Conservation (phyloP, 768 basidiomycete species). For the Tephrocybe sp. region DNA sequence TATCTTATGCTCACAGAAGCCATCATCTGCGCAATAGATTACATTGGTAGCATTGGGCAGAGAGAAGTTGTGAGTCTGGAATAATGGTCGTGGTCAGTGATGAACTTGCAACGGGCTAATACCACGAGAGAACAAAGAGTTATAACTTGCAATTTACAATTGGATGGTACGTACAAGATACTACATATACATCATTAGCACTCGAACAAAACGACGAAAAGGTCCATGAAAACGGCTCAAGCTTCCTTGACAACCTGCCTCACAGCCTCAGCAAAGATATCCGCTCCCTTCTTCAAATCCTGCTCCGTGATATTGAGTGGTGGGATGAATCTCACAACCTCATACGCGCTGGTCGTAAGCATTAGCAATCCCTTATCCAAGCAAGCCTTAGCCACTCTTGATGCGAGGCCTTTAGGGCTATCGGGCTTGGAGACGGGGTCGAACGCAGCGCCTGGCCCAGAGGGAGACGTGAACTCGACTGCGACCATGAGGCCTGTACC, state of each 20-base stretch:
- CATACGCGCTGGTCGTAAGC: constrained; percentile 86
- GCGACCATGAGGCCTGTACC: constrained; percentile 89
- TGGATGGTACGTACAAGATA: no score
- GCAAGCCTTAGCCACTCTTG: constrained; percentile 73
- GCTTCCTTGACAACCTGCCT: constrained; percentile 52
- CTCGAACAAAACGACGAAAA: no score
- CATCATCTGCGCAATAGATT: no score
- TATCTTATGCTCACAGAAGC: no score
- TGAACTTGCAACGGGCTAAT: no score
- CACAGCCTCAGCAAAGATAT: constrained; percentile 68
- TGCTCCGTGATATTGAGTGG: constrained; percentile 75
- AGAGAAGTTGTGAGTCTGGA: no score
- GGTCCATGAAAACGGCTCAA: no score
- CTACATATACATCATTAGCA: no score
- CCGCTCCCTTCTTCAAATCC: constrained; percentile 69
- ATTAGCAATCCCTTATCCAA: constrained; percentile 84
- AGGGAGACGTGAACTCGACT: constrained; percentile 70
- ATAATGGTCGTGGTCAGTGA: no score
- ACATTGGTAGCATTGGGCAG: no score
- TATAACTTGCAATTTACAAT: no score
- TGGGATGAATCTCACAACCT: constrained; percentile 91
- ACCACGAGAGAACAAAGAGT: no score
- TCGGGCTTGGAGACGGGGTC: constrained; percentile 38
- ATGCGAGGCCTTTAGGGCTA: constrained; percentile 52
- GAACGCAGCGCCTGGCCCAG: constrained; percentile 40